A percentile compares a stretch with the other conserved stretches of the same genome.
These are phyloP conservation scores for Aphanocladium album DNA, from an alignment of 2,329 filamentous ascomycete species.

Conservation along the genomic window DNA sequence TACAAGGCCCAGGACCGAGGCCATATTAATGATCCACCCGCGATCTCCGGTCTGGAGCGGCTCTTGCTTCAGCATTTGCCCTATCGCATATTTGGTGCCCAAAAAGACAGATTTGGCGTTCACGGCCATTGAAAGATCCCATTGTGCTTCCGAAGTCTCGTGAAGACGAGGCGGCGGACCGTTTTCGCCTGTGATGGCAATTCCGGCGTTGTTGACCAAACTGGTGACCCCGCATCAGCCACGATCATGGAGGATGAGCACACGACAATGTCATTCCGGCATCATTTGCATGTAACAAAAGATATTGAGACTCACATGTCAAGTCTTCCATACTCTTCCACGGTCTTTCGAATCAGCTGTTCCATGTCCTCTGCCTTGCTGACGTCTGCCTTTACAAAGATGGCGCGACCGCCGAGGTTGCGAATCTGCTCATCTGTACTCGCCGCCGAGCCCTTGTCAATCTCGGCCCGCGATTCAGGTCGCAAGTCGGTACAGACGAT, in stretches of 20 bases:
- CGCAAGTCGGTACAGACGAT: conserved; percentile 39
- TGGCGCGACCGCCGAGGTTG: conserved; percentile 27
- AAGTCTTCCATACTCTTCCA: conserved; percentile 32
- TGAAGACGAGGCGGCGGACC: too few species aligned
- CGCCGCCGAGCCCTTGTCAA: conserved; percentile 15
- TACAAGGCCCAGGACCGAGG: conserved; percentile 38
- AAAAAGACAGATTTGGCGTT: too few species aligned
- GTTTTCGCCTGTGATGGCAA: too few species aligned
- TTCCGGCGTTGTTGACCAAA: too few species aligned
- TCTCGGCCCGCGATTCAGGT: too few species aligned
- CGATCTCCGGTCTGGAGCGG: conserved; percentile 32
- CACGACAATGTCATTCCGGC: too few species aligned
- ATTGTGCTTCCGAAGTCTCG: too few species aligned
- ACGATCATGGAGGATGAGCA: too few species aligned
- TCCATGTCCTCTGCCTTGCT: conserved; percentile 31
- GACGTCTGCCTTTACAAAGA: conserved; percentile 42
- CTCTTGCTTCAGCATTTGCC: conserved; percentile 46
- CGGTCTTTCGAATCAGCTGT: conserved; percentile 29
- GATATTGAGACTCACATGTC: conserved; percentile 12
- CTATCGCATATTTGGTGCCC: conserved; percentile 37
- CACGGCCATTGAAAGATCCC: too few species aligned
- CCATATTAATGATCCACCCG: conserved; percentile 47
- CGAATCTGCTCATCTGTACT: conserved; percentile 36
- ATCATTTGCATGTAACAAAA: too few species aligned
- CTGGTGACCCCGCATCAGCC: too few species aligned